Conservation (phyloP, 306 rosid genomes). For the Cucurbita argyrosperma region DNA sequence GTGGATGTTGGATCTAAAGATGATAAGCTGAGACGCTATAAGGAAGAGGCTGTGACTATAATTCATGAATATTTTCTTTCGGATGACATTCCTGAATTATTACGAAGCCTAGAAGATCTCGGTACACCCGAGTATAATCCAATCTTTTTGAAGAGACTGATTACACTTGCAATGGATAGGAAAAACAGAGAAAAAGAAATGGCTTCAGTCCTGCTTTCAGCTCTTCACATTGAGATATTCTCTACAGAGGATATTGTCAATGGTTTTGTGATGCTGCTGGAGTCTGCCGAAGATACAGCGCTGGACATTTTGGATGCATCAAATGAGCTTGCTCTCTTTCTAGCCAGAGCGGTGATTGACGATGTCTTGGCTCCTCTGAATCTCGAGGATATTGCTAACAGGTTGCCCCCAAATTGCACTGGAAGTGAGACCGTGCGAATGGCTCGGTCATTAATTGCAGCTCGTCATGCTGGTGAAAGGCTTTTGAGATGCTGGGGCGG, state of each 20-base stretch:
- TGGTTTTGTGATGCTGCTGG: slow-evolving; percentile 81
- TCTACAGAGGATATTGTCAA: slow-evolving; percentile 79
- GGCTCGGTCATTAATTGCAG: slow-evolving; percentile 64
- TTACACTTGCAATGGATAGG: slow-evolving; percentile 92
- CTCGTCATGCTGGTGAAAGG: slow-evolving; percentile 98
- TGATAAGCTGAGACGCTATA: slow-evolving; percentile 50
- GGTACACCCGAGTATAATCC: slow-evolving; percentile 68
- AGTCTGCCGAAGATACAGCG: slow-evolving; percentile 87
- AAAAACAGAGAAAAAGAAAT: slow-evolving; percentile 97
- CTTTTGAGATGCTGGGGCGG: slow-evolving; percentile 98
- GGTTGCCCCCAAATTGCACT: slow-evolving; percentile 46
- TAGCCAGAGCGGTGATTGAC: slow-evolving; percentile 93
- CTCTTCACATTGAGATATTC: slow-evolving; percentile 89
- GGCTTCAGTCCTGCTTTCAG: slow-evolving; percentile 93
- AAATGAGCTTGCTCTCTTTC: slow-evolving; percentile 80
- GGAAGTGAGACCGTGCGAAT: slow-evolving; percentile 76
- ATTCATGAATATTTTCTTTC: slow-evolving; percentile 90
- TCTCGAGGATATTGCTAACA: slow-evolving; percentile 68
- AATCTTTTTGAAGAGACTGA: slow-evolving; percentile 75
- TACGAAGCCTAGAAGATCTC: slow-evolving; percentile 80
- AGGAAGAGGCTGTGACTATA: slow-evolving; percentile 68
- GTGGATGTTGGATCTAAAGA: slow-evolving; percentile 46
- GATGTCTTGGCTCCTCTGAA: slow-evolving; percentile 88
- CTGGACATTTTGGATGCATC: slow-evolving; percentile 94
- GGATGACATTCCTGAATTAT: slow-evolving; percentile 92